These are phyloP conservation scores for Pichia pseudocactophila DNA, from an alignment of 805 yeast species.

Conservation along the genomic window DNA sequence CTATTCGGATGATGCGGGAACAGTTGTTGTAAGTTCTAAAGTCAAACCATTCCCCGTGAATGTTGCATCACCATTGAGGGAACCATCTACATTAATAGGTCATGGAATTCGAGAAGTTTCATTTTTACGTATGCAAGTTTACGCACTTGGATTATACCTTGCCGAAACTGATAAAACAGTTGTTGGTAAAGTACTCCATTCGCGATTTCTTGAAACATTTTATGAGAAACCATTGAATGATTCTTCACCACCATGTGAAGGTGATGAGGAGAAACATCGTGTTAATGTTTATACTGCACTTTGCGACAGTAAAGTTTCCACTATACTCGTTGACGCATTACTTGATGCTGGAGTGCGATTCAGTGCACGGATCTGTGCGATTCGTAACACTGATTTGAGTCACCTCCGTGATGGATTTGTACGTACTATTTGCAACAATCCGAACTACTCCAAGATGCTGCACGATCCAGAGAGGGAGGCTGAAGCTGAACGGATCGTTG, in stretches of 20 bases:
- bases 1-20: too few relatives aligned
- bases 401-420: constrained; percentile 87
- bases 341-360: constrained; percentile 53
- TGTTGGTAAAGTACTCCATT: constrained; percentile 34
- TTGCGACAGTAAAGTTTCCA: constrained; percentile 43
- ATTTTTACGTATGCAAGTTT: constrained; percentile 72
- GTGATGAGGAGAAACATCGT: constrained; percentile 22
- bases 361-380: constrained; percentile 72
- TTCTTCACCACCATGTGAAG: constrained; percentile 7
- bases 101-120: constrained; percentile 80
- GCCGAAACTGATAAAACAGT: constrained; percentile 46
- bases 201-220: constrained; percentile 31
- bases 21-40: not conserved
- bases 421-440: constrained; percentile 65
- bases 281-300: constrained; percentile 37
- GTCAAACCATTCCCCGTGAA: constrained; percentile 24
- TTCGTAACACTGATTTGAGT: constrained; percentile 82
- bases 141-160: constrained; percentile 77
- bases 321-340: constrained; percentile 45
- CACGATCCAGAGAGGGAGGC: constrained; percentile 34
- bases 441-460: constrained; percentile 41
- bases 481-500: constrained; percentile 16
- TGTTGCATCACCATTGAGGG: constrained; percentile 12
- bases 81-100: constrained; percentile 53
- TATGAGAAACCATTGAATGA: constrained; percentile 6